These are phyloP conservation scores for Psilocybe cyanescens DNA, from an alignment of 768 basidiomycete genomes.

Conservation along the genomic window DNA sequence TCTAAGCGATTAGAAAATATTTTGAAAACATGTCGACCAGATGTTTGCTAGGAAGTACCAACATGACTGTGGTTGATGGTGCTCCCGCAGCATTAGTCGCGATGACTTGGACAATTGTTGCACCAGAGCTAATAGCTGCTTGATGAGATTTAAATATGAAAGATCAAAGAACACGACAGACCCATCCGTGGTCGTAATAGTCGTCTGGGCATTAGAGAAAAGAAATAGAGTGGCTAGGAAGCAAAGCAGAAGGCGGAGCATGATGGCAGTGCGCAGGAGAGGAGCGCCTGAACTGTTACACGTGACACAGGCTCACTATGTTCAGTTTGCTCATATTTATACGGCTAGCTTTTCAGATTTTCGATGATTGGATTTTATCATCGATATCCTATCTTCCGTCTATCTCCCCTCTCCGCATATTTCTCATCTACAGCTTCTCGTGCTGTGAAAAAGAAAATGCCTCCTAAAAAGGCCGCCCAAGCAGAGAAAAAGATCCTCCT, in stretches of 20 bases:
- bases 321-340: slow-evolving; percentile 24
- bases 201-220: slow-evolving; percentile 49
- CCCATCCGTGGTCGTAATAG: slow-evolving; percentile 49
- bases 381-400: slow-evolving; percentile 24
- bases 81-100: slow-evolving; percentile 43
- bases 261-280: slow-evolving; percentile 8
- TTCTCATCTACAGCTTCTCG: slow-evolving; percentile 43
- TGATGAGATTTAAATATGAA: neutral
- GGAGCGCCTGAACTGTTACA: slow-evolving; percentile 3
- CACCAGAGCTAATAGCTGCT: slow-evolving; percentile 39
- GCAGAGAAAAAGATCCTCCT: slow-evolving; percentile 86
- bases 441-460: slow-evolving; percentile 73
- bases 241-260: slow-evolving; percentile 21
- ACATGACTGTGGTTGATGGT: slow-evolving; percentile 49
- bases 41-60: slow-evolving; percentile 8
- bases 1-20: slow-evolving; percentile 13
- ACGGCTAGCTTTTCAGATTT: slow-evolving; percentile 18
- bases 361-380: slow-evolving; percentile 27
- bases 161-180: slow-evolving; percentile 31
- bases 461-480: slow-evolving; percentile 82
- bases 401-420: slow-evolving; percentile 18
- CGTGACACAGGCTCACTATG: slow-evolving; percentile 3
- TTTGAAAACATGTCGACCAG: neutral
- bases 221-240: slow-evolving; percentile 23
- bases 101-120: slow-evolving; percentile 53